A percentile compares a stretch with the other conserved stretches of the same genome.
These are phyloP conservation scores for Kalmusia sp. DNA, from an alignment of 2,329 filamentous ascomycete species.

Conservation along the genomic window DNA sequence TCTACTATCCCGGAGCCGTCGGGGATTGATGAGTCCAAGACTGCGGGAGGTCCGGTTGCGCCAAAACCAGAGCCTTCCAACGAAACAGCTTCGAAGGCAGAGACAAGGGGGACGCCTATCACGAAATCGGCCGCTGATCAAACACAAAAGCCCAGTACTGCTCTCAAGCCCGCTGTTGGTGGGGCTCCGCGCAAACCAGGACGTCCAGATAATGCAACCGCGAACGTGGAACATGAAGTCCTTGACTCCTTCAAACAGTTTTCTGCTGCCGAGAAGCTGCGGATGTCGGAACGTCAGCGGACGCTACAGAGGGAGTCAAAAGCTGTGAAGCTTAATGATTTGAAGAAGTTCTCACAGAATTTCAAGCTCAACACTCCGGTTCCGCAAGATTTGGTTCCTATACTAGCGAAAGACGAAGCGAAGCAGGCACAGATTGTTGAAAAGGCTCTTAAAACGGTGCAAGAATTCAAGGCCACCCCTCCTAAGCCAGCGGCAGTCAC, in stretches of 20 bases:
- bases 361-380: constrained; percentile 96
- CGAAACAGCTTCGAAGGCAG: constrained; percentile 21
- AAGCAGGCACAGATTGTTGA: constrained; percentile 95
- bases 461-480: constrained; percentile 55
- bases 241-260: constrained; percentile 71
- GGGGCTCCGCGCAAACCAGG: constrained; percentile 46
- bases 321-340: constrained; percentile 88
- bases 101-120: constrained; percentile 24
- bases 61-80: constrained; percentile 25
- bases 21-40: constrained; percentile 18
- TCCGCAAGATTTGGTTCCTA: constrained; percentile 87
- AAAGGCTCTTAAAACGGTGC: constrained; percentile 79
- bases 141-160: constrained; percentile 34
- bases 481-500: constrained; percentile 52
- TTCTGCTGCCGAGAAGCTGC: constrained; percentile 66
- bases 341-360: constrained; percentile 91
- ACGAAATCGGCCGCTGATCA: constrained; percentile 31
- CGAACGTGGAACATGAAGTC: constrained; percentile 67
- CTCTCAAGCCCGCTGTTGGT: constrained; percentile 36
- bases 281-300: constrained; percentile 63
- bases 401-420: constrained; percentile 93
- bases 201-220: constrained; percentile 60
- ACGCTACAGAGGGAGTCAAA: constrained; percentile 73
- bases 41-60: constrained; percentile 17
- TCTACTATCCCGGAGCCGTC: constrained; percentile 23